These are phyloP conservation scores for Gaeumannomyces tritici DNA, from an alignment of 2,329 filamentous ascomycete genomes.

Conservation along the genomic window DNA sequence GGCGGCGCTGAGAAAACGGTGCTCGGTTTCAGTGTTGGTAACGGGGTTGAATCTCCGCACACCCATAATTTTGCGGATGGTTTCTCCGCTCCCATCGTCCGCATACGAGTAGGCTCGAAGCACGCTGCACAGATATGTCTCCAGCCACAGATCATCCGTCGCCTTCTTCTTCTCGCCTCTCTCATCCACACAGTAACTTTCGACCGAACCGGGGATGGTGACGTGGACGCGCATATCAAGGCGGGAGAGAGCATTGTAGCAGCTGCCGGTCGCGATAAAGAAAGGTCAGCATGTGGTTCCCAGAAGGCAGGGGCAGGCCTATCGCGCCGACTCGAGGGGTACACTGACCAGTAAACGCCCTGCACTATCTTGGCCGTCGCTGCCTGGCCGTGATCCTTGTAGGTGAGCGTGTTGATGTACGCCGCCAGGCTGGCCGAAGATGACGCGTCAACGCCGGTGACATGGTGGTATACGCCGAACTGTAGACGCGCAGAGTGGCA, in stretches of 20 bases:
- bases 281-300: background rate
- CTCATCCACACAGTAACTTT: conserved; percentile 96
- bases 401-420: conserved; percentile 96
- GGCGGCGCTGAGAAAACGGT: conserved; percentile 88
- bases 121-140: conserved; percentile 94
- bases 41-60: conserved; percentile 95
- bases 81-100: conserved; percentile 87
- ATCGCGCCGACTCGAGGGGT: background rate
- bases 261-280: conserved; percentile 32
- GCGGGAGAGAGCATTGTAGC: conserved; percentile 98
- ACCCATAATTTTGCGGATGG: conserved; percentile 95
- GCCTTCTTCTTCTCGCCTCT: conserved; percentile 89
- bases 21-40: conserved; percentile 95
- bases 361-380: conserved; percentile 78
- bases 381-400: conserved; percentile 73
- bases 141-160: conserved; percentile 90
- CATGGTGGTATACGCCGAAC: conserved; percentile 95
- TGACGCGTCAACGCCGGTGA: conserved; percentile 92
- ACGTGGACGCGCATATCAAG: conserved; percentile 98
- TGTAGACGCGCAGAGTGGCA: conserved; percentile 23
- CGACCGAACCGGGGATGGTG: conserved; percentile 89
- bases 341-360: conserved; percentile 77
- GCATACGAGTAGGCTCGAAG: conserved; percentile 93
- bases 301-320: background rate
- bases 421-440: conserved; percentile 94